These are phyloP conservation scores for Filobasidium wieringae DNA, from an alignment of 768 basidiomycete species.

Conservation along the genomic window DNA sequence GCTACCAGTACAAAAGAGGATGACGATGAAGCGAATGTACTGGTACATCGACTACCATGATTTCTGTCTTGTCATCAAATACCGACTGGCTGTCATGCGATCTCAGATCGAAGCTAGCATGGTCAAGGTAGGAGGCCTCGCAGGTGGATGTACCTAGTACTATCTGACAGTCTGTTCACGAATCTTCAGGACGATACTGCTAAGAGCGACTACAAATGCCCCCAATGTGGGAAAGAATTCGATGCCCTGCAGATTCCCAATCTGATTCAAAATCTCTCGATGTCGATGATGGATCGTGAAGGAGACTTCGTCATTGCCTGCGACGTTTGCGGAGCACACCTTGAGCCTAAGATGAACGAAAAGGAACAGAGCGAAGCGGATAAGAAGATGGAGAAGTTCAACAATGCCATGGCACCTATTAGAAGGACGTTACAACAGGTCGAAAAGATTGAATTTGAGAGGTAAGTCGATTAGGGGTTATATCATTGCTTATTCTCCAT, in stretches of 20 bases:
- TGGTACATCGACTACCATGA: slow-evolving; percentile 93
- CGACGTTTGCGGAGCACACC: slow-evolving; percentile 70
- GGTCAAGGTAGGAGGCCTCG: slow-evolving; percentile 56
- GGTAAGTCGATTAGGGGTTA: slow-evolving; percentile 44
- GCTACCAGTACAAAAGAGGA: slow-evolving; percentile 55
- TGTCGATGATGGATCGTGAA: slow-evolving; percentile 12
- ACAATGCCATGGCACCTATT: slow-evolving; percentile 76
- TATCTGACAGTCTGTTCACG: neutral
- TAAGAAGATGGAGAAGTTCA: slow-evolving; percentile 92
- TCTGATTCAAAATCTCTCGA: slow-evolving; percentile 60
- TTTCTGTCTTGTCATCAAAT: slow-evolving; percentile 96
- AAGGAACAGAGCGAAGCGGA: slow-evolving; percentile 52
- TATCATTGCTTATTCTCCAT: neutral
- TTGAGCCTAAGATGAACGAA: slow-evolving; percentile 51
- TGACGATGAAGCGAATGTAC: slow-evolving; percentile 61
- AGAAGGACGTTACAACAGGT: slow-evolving; percentile 78
- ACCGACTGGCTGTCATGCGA: slow-evolving; percentile 88
- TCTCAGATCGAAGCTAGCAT: slow-evolving; percentile 75
- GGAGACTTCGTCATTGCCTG: slow-evolving; percentile 51
- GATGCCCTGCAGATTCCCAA: slow-evolving; percentile 73
- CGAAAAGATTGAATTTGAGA: slow-evolving; percentile 72
- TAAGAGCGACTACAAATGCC: slow-evolving; percentile 94
- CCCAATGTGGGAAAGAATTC: slow-evolving; percentile 72
- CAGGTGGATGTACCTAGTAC: neutral
- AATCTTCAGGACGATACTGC: slow-evolving; percentile 65